phyloP scores from a whole-genome alignment of 805 yeast species.

The Alloascoidea africana region DNA sequence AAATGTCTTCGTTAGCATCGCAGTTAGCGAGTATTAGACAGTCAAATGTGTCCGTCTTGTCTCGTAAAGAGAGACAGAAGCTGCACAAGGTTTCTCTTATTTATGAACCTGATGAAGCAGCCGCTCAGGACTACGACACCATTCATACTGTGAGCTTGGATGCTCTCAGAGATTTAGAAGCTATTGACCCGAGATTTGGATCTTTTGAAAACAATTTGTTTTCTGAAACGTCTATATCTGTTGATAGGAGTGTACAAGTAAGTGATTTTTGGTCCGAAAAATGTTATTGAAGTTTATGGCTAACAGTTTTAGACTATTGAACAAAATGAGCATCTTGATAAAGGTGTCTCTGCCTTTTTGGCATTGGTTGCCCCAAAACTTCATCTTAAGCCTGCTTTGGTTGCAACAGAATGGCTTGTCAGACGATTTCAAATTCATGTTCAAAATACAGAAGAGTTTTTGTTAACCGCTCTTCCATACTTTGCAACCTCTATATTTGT shows the following conservation, averaged over 20 bases:
- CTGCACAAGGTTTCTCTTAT: conserved; percentile 81
- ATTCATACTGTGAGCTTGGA: conserved; percentile 58
- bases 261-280: conserved; percentile 5
- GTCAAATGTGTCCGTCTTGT: conserved; percentile 49
- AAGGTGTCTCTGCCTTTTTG: conserved; percentile 61
- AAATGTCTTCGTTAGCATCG: conserved; percentile 54
- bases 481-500: conserved; percentile 60
- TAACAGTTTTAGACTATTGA: conserved; percentile 32
- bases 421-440: conserved; percentile 79
- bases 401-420: conserved; percentile 88
- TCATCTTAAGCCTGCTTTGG: conserved; percentile 57
- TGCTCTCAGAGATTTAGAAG: conserved; percentile 58
- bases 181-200: conserved; percentile 60
- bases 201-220: conserved; percentile 62
- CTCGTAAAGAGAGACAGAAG: conserved; percentile 75
- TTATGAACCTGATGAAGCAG: conserved; percentile 75
- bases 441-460: conserved; percentile 57
- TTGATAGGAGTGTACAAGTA: conserved; percentile 70
- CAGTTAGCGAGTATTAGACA: conserved; percentile 56
- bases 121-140: conserved; percentile 85
- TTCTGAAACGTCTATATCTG: conserved; percentile 61
- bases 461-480: conserved; percentile 70
- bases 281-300: conserved; percentile 2
- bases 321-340: conserved; percentile 56
- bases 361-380: conserved; percentile 64